Percentiles rank a stretch among this genome's conserved stretches.
phyloP scores from a whole-genome alignment of 176 grass and related monocot species.

The Avena eriantha region DNA sequence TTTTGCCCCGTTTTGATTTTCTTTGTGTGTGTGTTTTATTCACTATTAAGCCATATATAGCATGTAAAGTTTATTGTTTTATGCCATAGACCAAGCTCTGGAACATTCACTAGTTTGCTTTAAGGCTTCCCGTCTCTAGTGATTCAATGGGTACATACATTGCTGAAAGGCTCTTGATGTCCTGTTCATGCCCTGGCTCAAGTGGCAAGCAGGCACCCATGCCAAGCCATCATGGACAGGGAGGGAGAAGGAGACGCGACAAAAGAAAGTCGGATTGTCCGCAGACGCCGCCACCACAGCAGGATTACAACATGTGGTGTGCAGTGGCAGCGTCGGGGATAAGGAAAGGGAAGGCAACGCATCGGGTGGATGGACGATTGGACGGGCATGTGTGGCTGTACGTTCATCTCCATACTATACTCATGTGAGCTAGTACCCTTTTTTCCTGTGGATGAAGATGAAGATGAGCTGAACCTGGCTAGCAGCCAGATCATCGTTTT shows the following conservation, averaged over 20 bases:
- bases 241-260: background rate
- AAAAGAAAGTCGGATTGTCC: background rate
- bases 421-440: background rate
- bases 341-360: slow-evolving; percentile 9
- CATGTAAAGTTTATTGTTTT: too few species aligned
- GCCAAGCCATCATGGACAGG: background rate
- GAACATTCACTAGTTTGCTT: background rate
- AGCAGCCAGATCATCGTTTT: background rate
- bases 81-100: too few species aligned
- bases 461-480: slow-evolving; percentile 10
- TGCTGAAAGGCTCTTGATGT: background rate
- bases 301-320: background rate
- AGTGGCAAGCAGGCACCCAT: slow-evolving; percentile 29
- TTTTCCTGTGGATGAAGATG: slow-evolving; percentile 21
- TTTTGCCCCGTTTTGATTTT: too few species aligned
- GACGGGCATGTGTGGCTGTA: background rate
- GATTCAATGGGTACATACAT: background rate
- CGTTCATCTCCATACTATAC: background rate
- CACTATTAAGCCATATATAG: too few species aligned
- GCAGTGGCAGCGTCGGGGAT: slow-evolving; percentile 9
- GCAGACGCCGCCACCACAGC: background rate
- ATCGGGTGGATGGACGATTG: background rate
- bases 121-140: background rate
- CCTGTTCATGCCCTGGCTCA: background rate
- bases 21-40: too few species aligned